Base-by-base conservation (phyloP, 306 rosid species). In the Prunus salicina region DNA sequence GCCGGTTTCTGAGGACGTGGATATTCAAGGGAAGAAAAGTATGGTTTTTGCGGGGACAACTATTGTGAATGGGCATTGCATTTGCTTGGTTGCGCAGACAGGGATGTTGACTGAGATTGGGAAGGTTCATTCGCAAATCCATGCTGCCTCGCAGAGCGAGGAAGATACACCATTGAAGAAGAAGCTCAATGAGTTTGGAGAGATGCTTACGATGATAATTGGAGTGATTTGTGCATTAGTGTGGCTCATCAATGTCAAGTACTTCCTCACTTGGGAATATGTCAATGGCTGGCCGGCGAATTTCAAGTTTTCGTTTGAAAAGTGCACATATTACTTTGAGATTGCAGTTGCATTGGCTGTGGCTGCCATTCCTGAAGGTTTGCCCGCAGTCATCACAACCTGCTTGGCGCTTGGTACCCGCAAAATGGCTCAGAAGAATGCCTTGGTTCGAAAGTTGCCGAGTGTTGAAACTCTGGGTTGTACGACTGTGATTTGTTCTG, bases 111-210 rank as follows among this genome's bases (percentile, higher is more conserved):
- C 92, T 1, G 97, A 91, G 82, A 89, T 91, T 66, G 97, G 97
- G 75, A 89, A 88, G 83, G 97, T 91, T 70, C 94, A 91, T 67
- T 41, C 10, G n/a, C 94, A 91, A 77, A 89, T 91, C n/a, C 97
- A 91, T 4, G 92, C 19, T 58, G 97, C 97, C 0, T 46, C 94
- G 0, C 90, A 84, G 83, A 76, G 74, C 24, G 94, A 86, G 80
- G 94, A 91, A 24, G 97, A 91, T 78, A 91, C 97, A 3, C 97
- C 97, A 0, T 82, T 91, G 92, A 91, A 91, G 91, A 91, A 91
- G 88, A 86, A 83, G 67, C 56, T 80, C 57, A 83, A 83, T 71
- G 89, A 86, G 76, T 86, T 86, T 32, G 89, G 89, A 45, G 89
- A 86, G 75, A 65, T 53, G 56, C 82, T 86, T 22, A 86, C 89